A percentile compares a stretch with the other conserved stretches of the same genome.
Evolutionary conservation across 2,329 filamentous ascomycete species (phyloP).

Genomic region (Dactylellina parvicollis): DNA sequence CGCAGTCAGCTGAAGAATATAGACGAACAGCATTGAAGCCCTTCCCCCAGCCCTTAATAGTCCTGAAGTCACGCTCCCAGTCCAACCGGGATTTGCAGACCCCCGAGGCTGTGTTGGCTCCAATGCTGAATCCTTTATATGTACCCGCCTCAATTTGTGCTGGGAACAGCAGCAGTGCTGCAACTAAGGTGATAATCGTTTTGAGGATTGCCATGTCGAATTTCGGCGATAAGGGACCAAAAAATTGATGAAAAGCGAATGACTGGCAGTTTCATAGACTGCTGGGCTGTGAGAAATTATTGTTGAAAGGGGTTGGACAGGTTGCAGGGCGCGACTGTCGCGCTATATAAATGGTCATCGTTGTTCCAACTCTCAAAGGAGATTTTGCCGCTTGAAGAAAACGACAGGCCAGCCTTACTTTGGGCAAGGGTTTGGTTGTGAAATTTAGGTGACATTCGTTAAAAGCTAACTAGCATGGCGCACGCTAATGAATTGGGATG

Average conservation of each 20-base stretch:
- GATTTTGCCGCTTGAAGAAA: slow-evolving; percentile 16
- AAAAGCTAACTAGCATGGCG: slow-evolving; percentile 1
- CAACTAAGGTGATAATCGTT: slow-evolving; percentile 13
- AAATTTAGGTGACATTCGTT: slow-evolving; percentile 37
- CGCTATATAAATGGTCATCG: no score
- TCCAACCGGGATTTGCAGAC: slow-evolving; percentile 61
- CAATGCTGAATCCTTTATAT: slow-evolving; percentile 48
- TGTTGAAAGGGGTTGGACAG: no score
- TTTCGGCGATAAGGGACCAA: not conserved
- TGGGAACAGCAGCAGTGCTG: slow-evolving; percentile 35
- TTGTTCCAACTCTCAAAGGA: no score
- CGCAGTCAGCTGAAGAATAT: slow-evolving; percentile 74
- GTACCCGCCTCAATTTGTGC: slow-evolving; percentile 22
- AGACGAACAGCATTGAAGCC: slow-evolving; percentile 63
- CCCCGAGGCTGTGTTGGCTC: slow-evolving; percentile 57
- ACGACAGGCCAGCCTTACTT: not conserved
- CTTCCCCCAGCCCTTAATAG: slow-evolving; percentile 58
- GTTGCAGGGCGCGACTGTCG: no score
- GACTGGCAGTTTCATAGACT: not conserved
- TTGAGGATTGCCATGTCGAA: slow-evolving; percentile 16
- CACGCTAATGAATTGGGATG: not conserved
- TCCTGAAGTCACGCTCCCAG: slow-evolving; percentile 61
- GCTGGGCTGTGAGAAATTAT: no score
- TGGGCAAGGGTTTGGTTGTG: slow-evolving; percentile 15
- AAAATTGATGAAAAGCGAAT: not conserved